Evolutionary conservation across 2,329 filamentous ascomycete genomes (phyloP).

Genomic region (Nothophaeocryptopus gaeumannii): DNA sequence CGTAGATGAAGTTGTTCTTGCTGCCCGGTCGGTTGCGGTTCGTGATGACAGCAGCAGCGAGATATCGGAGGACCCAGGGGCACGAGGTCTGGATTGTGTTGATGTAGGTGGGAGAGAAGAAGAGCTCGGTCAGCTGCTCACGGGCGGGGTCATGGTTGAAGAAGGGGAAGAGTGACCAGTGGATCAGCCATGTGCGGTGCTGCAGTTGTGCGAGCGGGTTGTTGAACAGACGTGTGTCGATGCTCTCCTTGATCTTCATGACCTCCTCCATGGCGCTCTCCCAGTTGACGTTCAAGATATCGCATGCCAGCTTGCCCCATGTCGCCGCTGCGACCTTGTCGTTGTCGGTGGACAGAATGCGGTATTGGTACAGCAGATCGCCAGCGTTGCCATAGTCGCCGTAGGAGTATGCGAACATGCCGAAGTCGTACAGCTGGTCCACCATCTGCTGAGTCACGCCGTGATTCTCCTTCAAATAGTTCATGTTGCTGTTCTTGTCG

Average conservation of each 20-base stretch:
- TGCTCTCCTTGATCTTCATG: constrained; percentile 83
- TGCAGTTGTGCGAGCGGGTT: constrained; percentile 93
- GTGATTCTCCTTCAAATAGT: constrained; percentile 95
- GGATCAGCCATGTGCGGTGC: constrained; percentile 94
- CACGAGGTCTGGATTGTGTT: constrained; percentile 98
- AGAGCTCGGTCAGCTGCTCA: constrained; percentile 88
- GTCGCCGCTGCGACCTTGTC: constrained; percentile 94
- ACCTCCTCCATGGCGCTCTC: constrained; percentile 88
- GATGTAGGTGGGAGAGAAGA: constrained; percentile 97
- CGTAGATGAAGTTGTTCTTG: constrained; percentile 89
- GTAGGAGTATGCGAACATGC: constrained; percentile 96
- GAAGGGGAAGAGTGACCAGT: constrained; percentile 98
- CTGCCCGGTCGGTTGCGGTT: constrained; percentile 74
- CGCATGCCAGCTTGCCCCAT: constrained; percentile 95
- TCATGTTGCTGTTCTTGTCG: constrained; percentile 98
- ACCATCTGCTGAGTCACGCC: constrained; percentile 94
- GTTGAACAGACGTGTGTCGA: constrained; percentile 93
- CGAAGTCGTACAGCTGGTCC: constrained; percentile 90
- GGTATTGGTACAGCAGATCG: constrained; percentile 95
- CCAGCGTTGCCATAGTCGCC: constrained; percentile 88
- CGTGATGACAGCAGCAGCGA: constrained; percentile 91
- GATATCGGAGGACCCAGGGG: constrained; percentile 93
- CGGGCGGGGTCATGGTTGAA: constrained; percentile 95
- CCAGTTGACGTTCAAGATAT: constrained; percentile 95
- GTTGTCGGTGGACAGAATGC: constrained; percentile 95